phyloP scores from a whole-genome alignment of 495 filamentous ascomycete genomes.

The Lepidopterella palustris region DNA sequence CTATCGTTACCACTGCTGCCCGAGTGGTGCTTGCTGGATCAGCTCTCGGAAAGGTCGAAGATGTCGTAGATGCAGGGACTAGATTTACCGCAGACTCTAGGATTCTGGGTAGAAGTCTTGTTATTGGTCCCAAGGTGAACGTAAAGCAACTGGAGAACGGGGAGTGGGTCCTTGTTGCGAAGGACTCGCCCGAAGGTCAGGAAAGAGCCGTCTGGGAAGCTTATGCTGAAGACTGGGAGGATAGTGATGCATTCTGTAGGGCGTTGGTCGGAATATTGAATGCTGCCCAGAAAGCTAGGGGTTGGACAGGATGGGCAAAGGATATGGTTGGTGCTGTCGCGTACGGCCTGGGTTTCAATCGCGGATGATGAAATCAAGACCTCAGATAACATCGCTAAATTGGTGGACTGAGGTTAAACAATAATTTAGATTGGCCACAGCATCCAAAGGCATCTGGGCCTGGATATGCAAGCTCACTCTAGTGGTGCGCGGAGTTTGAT shows the following conservation, averaged over 20 bases:
- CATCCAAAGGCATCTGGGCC: no score
- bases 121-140: constrained; percentile 50
- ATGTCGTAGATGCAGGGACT: constrained; percentile 50
- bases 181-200: constrained; percentile 26
- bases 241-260: constrained; percentile 46
- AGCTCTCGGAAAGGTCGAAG: constrained; percentile 45
- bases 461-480: no score
- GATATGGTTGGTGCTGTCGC: constrained; percentile 39
- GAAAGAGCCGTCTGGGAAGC: constrained; percentile 49
- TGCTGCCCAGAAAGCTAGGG: constrained; percentile 38
- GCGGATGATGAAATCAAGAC: constrained; percentile 1
- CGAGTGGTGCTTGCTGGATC: constrained; percentile 49
- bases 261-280: constrained; percentile 46
- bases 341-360: constrained; percentile 5
- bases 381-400: background rate
- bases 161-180: constrained; percentile 36
- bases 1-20: constrained; percentile 39
- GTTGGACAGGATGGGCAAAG: constrained; percentile 44
- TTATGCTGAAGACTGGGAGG: constrained; percentile 52
- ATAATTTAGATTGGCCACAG: no score
- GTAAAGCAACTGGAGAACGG: constrained; percentile 34
- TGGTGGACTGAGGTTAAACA: no score
- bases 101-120: constrained; percentile 47
- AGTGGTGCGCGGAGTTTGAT: no score
- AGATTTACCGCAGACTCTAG: constrained; percentile 42